These are phyloP conservation scores for Maudiozyma serrabonitensis DNA, from an alignment of 805 yeast genomes.

Conservation along the genomic window DNA sequence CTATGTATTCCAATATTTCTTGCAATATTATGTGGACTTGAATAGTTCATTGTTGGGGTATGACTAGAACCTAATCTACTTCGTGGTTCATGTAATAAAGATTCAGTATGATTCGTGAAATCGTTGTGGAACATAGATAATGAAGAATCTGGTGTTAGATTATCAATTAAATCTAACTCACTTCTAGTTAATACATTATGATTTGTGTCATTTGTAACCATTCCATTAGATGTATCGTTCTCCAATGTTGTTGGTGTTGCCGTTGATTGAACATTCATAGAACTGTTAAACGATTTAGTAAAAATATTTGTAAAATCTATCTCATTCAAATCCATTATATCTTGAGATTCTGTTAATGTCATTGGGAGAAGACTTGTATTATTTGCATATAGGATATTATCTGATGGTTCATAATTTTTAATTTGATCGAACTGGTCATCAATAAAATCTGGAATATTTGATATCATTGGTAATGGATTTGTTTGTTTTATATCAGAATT, in stretches of 20 bases:
- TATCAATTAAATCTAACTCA: neutral
- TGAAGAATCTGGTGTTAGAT: neutral
- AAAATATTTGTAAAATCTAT: conserved; percentile 30
- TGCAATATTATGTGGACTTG: no score
- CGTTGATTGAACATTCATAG: neutral
- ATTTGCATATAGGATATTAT: neutral
- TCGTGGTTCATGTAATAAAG: neutral
- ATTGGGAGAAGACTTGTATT: neutral
- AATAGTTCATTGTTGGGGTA: no score
- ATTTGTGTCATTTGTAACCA: neutral
- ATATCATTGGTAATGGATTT: neutral
- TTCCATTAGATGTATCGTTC: neutral
- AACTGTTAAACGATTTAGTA: conserved; percentile 12
- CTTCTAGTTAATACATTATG: neutral
- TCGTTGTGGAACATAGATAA: neutral
- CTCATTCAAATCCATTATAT: conserved; percentile 20
- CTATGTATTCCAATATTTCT: no score
- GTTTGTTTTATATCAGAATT: neutral
- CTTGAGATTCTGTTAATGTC: neutral
- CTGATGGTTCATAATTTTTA: neutral
- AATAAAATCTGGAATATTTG: conserved; percentile 1
- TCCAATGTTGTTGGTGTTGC: neutral
- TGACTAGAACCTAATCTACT: neutral
- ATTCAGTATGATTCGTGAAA: neutral
- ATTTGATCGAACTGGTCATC: conserved; percentile 1